These are phyloP conservation scores for Neurospora sp. DNA, from an alignment of 495 filamentous ascomycete species.

Conservation along the genomic window DNA sequence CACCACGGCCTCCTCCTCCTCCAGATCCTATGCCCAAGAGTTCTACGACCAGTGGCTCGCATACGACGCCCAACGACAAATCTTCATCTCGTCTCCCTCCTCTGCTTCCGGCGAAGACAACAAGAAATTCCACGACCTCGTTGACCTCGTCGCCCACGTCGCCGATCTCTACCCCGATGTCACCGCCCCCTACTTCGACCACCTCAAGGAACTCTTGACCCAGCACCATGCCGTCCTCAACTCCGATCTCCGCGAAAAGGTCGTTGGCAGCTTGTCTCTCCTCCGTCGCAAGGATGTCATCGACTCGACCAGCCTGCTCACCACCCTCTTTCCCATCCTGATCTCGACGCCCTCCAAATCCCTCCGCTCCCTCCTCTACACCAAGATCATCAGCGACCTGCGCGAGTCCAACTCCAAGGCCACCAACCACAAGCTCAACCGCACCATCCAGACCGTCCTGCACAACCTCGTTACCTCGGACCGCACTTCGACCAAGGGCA, in stretches of 20 bases:
- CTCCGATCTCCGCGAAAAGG: slow-evolving; percentile 78
- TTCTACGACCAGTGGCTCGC: slow-evolving; percentile 83
- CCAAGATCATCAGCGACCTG: slow-evolving; percentile 86
- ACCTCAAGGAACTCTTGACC: slow-evolving; percentile 69
- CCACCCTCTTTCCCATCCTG: slow-evolving; percentile 87
- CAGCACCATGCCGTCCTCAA: slow-evolving; percentile 74
- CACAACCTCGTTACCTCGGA: slow-evolving; percentile 86
- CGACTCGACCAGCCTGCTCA: slow-evolving; percentile 69
- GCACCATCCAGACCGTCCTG: slow-evolving; percentile 82
- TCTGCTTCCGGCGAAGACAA: slow-evolving; percentile 65
- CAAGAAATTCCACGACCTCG: slow-evolving; percentile 68
- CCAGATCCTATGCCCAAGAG: slow-evolving; percentile 72
- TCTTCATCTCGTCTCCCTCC: slow-evolving; percentile 75
- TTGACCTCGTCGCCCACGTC: slow-evolving; percentile 80
- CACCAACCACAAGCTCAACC: slow-evolving; percentile 84
- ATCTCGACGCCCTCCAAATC: slow-evolving; percentile 69
- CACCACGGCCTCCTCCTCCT: background rate
- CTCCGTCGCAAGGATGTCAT: slow-evolving; percentile 85
- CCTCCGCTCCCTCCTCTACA: slow-evolving; percentile 71
- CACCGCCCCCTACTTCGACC: slow-evolving; percentile 65
- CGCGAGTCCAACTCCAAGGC: slow-evolving; percentile 73
- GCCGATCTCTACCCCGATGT: slow-evolving; percentile 85
- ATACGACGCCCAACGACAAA: slow-evolving; percentile 82
- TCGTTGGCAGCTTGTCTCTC: slow-evolving; percentile 82
- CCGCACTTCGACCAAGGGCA: slow-evolving; percentile 67